Percentiles rank a stretch among this genome's conserved stretches.
phyloP scores from a whole-genome alignment of 345 rosid genomes.

The Aurinia saxatilis region DNA sequence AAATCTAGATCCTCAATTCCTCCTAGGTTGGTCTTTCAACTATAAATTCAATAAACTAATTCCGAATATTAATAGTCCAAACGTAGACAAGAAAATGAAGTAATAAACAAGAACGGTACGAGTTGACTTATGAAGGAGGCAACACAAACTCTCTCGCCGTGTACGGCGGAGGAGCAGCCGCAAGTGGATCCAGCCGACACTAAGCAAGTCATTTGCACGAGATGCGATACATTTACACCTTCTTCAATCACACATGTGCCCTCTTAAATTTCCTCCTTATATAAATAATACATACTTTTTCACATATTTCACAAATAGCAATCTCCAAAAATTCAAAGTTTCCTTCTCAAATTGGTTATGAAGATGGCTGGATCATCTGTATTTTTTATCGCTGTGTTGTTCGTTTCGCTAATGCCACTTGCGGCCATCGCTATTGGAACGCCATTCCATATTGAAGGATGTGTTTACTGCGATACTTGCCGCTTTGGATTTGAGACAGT shows the following conservation, averaged over 20 bases:
- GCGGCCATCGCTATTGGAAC: conserved; percentile 23
- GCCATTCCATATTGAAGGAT: conserved; percentile 44
- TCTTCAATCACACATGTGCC: conserved; percentile 5
- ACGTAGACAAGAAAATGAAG: background rate
- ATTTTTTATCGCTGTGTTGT: conserved; percentile 4
- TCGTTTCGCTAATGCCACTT: conserved; percentile 10
- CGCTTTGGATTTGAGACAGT: conserved; percentile 58
- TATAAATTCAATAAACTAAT: background rate
- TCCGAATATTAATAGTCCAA: background rate
- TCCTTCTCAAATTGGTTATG: background rate
- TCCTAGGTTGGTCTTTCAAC: too few species aligned
- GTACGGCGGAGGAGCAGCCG: conserved; percentile 33
- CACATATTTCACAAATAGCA: background rate
- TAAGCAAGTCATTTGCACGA: conserved; percentile 15
- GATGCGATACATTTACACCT: conserved; percentile 13
- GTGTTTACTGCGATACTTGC: conserved; percentile 68
- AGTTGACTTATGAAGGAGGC: conserved; percentile 26
- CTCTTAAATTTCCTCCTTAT: background rate
- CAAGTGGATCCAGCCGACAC: conserved; percentile 30
- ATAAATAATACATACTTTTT: background rate
- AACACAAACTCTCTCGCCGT: conserved; percentile 16
- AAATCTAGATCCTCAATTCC: too few species aligned
- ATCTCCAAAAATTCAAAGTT: background rate
- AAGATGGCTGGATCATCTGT: conserved; percentile 13
- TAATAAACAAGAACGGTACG: background rate